Base-by-base conservation (phyloP, 2,329 filamentous ascomycete species). In the Pestalotiopsis fici region DNA sequence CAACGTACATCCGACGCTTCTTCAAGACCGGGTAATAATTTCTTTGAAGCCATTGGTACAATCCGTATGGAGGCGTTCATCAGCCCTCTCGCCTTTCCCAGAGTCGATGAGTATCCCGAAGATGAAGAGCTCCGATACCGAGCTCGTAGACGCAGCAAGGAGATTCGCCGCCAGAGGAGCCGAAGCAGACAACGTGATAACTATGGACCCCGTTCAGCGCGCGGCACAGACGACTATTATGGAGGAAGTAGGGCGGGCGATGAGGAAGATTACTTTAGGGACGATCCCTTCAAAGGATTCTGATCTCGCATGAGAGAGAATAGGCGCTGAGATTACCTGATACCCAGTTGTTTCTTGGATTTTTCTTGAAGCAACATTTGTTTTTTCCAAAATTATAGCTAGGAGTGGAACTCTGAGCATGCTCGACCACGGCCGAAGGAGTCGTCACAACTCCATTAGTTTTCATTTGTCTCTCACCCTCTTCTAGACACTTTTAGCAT, bases 31-130 rank as follows among this genome's bases (percentile, higher is more conserved):
- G 72, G 82, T 0, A 82, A 81, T 67, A 89, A 90, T 78, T 95
- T 96, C 81, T 96, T 96, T 75, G 94, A 97, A 73, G 92, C 92
- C 1, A 91, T 97, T 67, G 94, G 95, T 1, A 98, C 95, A 2
- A 90, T 98, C 59, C 90, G 96, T 31, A 98, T 99, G 95, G 95
- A 98, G 79, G 96, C 96, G 0, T 99, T 98, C 78, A 97, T 99
- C 72, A 89, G 85, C 72, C 89, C 89, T 0, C 77, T 90, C 12
- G 82, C 86, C 1, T 82, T 84, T 69, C 81, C 81, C 2, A 80
- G 81, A 31, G 81, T 84, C 64, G 80, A 82, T 13, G 84, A 86
- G 13, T 78, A 81, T 55, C 80, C 82, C 0, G 82, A 85, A 65
- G 86, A 81, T 25, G 85, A 87, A 27, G 86, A 88, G 69, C 80